Conservation (phyloP, 192 early-diverging fungal species). For the Pilobolus umbonatus region DNA sequence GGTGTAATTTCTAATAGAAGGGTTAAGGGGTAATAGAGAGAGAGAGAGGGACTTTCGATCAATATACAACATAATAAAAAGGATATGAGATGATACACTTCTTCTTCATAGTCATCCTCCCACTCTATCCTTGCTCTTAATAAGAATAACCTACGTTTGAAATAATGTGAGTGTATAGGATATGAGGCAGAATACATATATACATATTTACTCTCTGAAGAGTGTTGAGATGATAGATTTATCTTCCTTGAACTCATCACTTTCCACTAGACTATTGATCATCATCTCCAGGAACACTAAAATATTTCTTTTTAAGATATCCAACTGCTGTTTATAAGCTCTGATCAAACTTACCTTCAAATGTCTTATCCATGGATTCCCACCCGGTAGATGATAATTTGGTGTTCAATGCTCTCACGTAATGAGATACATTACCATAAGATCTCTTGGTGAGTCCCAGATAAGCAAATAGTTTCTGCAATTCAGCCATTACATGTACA, state of each 20-base stretch:
- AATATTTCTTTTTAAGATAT: not conserved
- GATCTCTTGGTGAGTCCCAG: constrained; percentile 24
- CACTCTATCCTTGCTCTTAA: constrained; percentile 14
- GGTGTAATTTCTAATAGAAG: constrained; percentile 3
- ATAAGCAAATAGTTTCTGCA: constrained; percentile 43
- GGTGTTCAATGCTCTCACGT: constrained; percentile 24
- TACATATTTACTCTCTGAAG: too few species aligned
- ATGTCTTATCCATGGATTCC: constrained; percentile 15
- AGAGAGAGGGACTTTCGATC: not conserved
- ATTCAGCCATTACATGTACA: constrained; percentile 27
- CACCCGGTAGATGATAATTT: constrained; percentile 1
- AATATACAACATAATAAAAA: constrained; percentile 13
- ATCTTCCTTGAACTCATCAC: not conserved
- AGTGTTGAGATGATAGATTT: too few species aligned
- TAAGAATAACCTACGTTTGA: constrained; percentile 15
- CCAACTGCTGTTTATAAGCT: not conserved
- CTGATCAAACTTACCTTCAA: constrained; percentile 13
- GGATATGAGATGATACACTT: constrained; percentile 28
- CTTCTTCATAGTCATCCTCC: constrained; percentile 15
- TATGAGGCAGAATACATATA: too few species aligned
- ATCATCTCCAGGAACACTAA: constrained; percentile 20
- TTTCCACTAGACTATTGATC: constrained; percentile 5
- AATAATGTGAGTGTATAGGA: not conserved
- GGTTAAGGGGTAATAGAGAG: constrained; percentile 1
- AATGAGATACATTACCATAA: constrained; percentile 27